phyloP scores from a whole-genome alignment of 345 rosid species.

The Erysimum cheiranthoides region DNA sequence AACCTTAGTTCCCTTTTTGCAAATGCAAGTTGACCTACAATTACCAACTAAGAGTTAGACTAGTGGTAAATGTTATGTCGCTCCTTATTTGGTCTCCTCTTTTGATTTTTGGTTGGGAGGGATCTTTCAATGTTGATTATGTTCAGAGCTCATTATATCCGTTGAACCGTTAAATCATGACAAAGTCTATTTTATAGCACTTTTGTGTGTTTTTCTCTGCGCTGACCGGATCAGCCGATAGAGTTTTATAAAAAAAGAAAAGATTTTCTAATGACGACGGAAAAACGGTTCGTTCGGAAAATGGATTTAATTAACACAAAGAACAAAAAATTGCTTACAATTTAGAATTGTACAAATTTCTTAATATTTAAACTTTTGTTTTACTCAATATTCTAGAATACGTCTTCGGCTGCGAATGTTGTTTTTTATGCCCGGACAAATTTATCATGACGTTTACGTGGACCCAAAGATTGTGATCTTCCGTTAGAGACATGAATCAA shows the following conservation, averaged over 20 bases:
- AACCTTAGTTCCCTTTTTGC: too few species aligned
- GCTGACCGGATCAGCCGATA: too few species aligned
- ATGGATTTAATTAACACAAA: too few species aligned
- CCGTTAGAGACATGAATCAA: constrained; percentile 13
- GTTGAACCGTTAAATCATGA: too few species aligned
- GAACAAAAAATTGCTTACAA: not conserved
- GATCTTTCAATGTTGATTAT: too few species aligned
- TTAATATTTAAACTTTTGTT: not conserved
- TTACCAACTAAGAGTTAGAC: not conserved
- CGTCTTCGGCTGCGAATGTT: not conserved
- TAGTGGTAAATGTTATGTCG: not conserved
- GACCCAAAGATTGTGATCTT: constrained; percentile 16
- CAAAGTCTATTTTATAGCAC: too few species aligned
- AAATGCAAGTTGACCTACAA: not conserved
- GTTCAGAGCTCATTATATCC: too few species aligned
- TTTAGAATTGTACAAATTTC: not conserved
- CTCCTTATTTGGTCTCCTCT: not conserved
- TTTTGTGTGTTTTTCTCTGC: too few species aligned
- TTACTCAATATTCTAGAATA: not conserved
- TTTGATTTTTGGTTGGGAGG: too few species aligned
- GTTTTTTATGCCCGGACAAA: not conserved
- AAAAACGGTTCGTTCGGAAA: too few species aligned
- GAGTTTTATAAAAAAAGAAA: too few species aligned
- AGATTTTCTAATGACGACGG: too few species aligned
- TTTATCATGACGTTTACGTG: constrained; percentile 5